These are phyloP conservation scores for Mycena pura DNA, from an alignment of 768 basidiomycete genomes.

Conservation along the genomic window DNA sequence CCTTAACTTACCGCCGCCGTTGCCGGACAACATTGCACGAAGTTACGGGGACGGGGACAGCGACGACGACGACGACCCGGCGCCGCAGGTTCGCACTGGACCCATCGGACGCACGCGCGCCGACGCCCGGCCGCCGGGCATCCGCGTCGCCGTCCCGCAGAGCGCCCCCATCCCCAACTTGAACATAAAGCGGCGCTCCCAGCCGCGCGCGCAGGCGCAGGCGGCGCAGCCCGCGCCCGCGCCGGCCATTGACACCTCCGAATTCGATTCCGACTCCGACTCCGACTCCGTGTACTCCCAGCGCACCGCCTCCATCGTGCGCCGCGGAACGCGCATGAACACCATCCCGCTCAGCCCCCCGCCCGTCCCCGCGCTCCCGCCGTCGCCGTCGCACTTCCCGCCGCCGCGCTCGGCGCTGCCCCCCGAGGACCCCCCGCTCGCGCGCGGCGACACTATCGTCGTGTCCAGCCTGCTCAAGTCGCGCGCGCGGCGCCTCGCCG, in stretches of 20 bases:
- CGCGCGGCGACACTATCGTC: conserved; percentile 15
- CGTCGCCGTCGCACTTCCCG: not conserved
- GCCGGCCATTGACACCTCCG: not conserved
- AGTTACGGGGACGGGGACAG: not conserved
- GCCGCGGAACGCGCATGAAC: conserved; percentile 15
- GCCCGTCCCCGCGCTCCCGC: conserved; percentile 9
- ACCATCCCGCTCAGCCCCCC: conserved; percentile 5
- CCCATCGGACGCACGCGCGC: not conserved
- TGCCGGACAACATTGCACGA: not conserved
- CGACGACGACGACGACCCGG: conserved; percentile 4
- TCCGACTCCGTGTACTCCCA: conserved; percentile 23
- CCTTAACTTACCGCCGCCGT: not conserved
- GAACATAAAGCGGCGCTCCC: not conserved
- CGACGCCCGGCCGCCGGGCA: conserved; percentile 3
- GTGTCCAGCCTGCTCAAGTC: conserved; percentile 22
- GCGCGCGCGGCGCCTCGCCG: conserved; percentile 9
- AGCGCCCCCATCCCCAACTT: not conserved
- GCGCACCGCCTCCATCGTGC: conserved; percentile 11
- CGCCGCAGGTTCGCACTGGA: not conserved
- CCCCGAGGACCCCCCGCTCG: conserved; percentile 16
- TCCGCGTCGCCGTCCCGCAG: conserved; percentile 8
- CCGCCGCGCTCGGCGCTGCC: conserved; percentile 14
- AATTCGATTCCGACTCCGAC: conserved; percentile 7
- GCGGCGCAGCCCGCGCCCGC: not conserved
- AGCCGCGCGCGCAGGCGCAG: not conserved